Base-by-base conservation (phyloP, 164 flowering plant genomes). In the Akebia trifoliata region DNA sequence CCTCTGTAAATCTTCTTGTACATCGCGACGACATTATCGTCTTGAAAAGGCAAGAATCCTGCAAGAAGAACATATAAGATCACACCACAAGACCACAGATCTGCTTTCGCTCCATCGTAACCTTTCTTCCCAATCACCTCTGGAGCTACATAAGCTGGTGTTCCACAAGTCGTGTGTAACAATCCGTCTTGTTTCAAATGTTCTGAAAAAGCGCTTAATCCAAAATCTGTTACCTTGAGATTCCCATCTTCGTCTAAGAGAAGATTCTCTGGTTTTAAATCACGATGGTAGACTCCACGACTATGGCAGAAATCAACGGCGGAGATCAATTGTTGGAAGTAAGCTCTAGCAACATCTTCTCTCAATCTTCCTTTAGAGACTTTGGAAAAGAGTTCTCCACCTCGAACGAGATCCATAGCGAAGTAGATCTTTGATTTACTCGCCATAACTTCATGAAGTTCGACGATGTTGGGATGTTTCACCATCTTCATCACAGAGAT, bases 141-240 rank as follows among this genome's bases (percentile, higher is more conserved):
- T 31, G 85, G 85, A 17, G 85, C 80, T 1, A 80, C 85, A 56
- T 80, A 80, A 0, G 85, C 82, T 38, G 85, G 85, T 1, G 85
- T 80, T 2, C 85, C 85, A 36, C 85, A 80, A 20, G 79, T 71
- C 1, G 85, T 80, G 60, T 80, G 85, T 42, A 80, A 62, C 37
- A 80, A 50, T 0, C 85, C 85, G 42, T 80, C 85, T 24, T 74
- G 85, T 24, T 58, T 62, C 46, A 76, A 42, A 49, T 80, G 85
- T 50, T 80, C 85, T 17, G 76, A n/a, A 11, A 80, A 65, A 11
- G 85, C 78, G 15, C 76, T 67, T 17, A 80, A 67, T 1, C 85
- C 85, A 42, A 79, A 79, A 69, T 79, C 84, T 1, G 84, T 62
- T 31, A 79, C 69, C 44, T 79, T 79, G 20, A 79, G 62, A 60